phyloP scores from a whole-genome alignment of 176 grass and related monocot species.

The Raddia distichophylla region DNA sequence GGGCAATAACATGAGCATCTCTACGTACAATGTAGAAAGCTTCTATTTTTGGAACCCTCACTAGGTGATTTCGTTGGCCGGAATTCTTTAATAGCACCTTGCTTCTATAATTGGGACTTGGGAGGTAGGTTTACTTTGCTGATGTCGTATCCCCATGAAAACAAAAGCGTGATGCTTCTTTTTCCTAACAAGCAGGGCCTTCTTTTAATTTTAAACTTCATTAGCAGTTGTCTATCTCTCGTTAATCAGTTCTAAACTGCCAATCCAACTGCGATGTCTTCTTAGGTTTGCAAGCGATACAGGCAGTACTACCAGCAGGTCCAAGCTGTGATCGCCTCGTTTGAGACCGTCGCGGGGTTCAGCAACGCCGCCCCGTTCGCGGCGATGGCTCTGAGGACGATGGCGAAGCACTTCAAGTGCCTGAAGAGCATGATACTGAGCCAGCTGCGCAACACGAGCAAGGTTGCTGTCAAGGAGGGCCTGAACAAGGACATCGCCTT shows the following conservation, averaged over 20 bases:
- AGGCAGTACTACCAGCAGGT: constrained; percentile 85
- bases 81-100: constrained; percentile 41
- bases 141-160: constrained; percentile 54
- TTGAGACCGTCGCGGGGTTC: constrained; percentile 75
- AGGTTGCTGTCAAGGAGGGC: constrained; percentile 49
- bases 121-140: constrained; percentile 41
- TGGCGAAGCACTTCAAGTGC: constrained; percentile 85
- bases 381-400: constrained; percentile 59
- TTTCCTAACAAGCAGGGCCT: constrained; percentile 21
- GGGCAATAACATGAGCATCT: constrained; percentile 22
- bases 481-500: constrained; percentile 51
- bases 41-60: constrained; percentile 47
- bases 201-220: constrained; percentile 1
- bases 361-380: constrained; percentile 73
- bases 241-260: constrained; percentile 6
- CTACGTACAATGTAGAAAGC: constrained; percentile 44
- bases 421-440: constrained; percentile 74
- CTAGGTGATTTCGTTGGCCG: constrained; percentile 2
- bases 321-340: constrained; percentile 76
- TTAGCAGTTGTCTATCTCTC: background rate
- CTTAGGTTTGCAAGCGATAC: constrained; percentile 82
- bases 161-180: constrained; percentile 28
- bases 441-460: constrained; percentile 67
- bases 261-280: background rate
- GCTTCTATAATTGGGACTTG: constrained; percentile 47